These are phyloP conservation scores for Schizochytrium sp. DNA, from an alignment of 108 stramenopile genomes.

Conservation along the genomic window DNA sequence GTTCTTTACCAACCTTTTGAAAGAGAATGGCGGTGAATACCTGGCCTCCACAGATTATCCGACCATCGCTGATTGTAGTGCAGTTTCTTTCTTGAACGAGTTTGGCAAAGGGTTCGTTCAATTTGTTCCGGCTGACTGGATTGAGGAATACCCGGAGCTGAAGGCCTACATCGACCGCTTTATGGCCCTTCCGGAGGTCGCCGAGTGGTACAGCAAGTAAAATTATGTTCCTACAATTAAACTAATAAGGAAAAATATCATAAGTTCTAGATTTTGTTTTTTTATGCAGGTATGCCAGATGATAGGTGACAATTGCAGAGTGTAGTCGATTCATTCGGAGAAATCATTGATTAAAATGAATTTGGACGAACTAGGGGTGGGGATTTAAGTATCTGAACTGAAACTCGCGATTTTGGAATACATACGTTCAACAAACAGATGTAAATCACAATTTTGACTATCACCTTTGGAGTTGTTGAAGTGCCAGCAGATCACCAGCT, in stretches of 20 bases:
- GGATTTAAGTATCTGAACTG: no score
- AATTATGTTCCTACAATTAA: background rate
- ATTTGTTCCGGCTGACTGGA: conserved; percentile 76
- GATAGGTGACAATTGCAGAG: no score
- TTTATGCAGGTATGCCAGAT: background rate
- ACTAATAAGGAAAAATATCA: background rate
- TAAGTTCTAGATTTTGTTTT: background rate
- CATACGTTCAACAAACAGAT: no score
- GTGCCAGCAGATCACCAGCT: no score
- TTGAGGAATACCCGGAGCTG: conserved; percentile 73
- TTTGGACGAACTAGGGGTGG: no score
- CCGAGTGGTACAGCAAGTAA: conserved; percentile 58
- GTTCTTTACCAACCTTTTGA: conserved; percentile 68
- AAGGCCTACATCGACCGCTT: conserved; percentile 62
- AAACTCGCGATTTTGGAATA: no score
- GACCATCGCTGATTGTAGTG: conserved; percentile 81
- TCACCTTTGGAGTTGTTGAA: no score
- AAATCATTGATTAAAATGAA: no score
- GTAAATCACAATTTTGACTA: no score
- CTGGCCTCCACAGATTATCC: conserved; percentile 47
- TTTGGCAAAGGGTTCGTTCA: conserved; percentile 78
- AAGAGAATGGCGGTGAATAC: conserved; percentile 66
- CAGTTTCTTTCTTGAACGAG: conserved; percentile 66
- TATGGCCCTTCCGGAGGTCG: conserved; percentile 30
- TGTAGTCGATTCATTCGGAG: no score